phyloP scores from a whole-genome alignment of 2,329 filamentous ascomycete species.

The Ilyonectria sp. region DNA sequence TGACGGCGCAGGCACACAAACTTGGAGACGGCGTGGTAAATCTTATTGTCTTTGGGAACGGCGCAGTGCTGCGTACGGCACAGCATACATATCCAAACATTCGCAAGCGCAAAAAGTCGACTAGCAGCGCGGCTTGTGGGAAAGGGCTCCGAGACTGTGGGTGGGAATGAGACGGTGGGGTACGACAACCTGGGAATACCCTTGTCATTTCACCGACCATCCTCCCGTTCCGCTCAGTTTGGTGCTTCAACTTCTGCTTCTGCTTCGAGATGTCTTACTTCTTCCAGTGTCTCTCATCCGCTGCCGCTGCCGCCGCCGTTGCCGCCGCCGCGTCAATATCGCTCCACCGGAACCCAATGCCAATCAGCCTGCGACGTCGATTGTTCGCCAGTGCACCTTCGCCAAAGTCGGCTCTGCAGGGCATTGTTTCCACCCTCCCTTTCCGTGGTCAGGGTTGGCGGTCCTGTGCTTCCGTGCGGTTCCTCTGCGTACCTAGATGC shows the following conservation, averaged over 20 bases:
- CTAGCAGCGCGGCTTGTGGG: slow-evolving; percentile 19
- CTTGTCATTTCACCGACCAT: slow-evolving; percentile 37
- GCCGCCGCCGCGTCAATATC: slow-evolving; percentile 26
- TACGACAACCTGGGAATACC: slow-evolving; percentile 38
- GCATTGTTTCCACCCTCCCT: slow-evolving; percentile 19
- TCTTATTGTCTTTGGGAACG: slow-evolving; percentile 17
- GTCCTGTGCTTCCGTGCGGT: slow-evolving; percentile 24
- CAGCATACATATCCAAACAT: slow-evolving; percentile 14
- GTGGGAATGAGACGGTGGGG: slow-evolving; percentile 38
- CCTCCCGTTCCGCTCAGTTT: slow-evolving; percentile 22
- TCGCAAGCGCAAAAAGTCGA: slow-evolving; percentile 12
- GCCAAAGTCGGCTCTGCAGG: slow-evolving; percentile 24
- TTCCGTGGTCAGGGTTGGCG: slow-evolving; percentile 19
- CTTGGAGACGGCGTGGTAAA: slow-evolving; percentile 19
- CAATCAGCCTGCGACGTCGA: slow-evolving; percentile 19
- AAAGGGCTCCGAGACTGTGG: slow-evolving; percentile 39
- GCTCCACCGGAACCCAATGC: slow-evolving; percentile 33
- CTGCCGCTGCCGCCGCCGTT: slow-evolving; percentile 17
- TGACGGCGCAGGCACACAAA: slow-evolving; percentile 3
- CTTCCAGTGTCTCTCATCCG: slow-evolving; percentile 11
- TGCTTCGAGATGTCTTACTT: slow-evolving; percentile 35
- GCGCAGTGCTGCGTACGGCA: slow-evolving; percentile 23
- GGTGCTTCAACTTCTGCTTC: slow-evolving; percentile 31
- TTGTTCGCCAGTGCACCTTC: slow-evolving; percentile 16
- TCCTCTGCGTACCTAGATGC: slow-evolving; percentile 1